Base-by-base conservation (phyloP, 441 rosid genomes). In the Populus hybrid region DNA sequence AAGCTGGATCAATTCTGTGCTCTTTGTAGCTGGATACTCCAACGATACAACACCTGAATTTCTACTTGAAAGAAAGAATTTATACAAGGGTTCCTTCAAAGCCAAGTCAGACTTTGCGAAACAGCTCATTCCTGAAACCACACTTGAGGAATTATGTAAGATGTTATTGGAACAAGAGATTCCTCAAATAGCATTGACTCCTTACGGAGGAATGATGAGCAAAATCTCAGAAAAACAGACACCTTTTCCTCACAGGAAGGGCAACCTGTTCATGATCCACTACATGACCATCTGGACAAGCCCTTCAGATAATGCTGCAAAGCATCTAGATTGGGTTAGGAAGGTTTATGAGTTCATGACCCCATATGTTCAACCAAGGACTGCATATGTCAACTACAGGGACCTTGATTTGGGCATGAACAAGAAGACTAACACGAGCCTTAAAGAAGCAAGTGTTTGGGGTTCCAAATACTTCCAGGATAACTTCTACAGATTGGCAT, bases 231-330 rank as follows among this genome's bases (percentile, higher is more conserved):
- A 76, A 12, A 40, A 77, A 0, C 89, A 79, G 2, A 89, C 84
- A n/a, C 88, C 94, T 2, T 88, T 92, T 40, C 92, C 97, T 0
- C 97, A 92, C 3, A 71, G 94, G 1, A 80, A 78, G 2, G 89
- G 93, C 0, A 83, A 69, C 64, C 50, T 87, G 26, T 92, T 73
- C 78, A 90, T 82, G 90, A 86, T 90, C 67, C 97, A 90, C 72
- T 90, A 88, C 73, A 69, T 92, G 0, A 76, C 87, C n/a, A 69
- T n/a, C 14, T 92, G 94, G 94, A 67, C 76, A 67, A 82, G 81
- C 3, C 82, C 87, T 20, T 16, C 67, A 3, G 85, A 78, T 68
- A 12, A 71, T 5, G 83, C 77, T 30, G 74, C 57, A 23, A 80
- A 76, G 0, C 88, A 77, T 80, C 6, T 84, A 72, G 80, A 79